A percentile compares a stretch with the other conserved stretches of the same genome.
phyloP scores from a whole-genome alignment of 108 stramenopile genomes.

The Skeletonema costatum region DNA sequence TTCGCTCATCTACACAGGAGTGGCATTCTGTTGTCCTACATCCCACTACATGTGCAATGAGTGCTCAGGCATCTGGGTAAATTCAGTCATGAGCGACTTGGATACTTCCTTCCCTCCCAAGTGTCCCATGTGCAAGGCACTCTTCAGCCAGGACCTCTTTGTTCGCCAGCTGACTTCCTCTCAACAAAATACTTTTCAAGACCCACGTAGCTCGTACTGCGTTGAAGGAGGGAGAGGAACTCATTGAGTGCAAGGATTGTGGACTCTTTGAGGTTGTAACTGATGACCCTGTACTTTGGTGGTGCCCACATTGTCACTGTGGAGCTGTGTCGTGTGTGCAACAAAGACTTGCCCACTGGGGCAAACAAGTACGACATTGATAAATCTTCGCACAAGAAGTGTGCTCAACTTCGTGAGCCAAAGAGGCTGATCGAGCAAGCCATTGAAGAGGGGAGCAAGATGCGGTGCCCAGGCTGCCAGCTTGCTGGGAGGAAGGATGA shows the following conservation, averaged over 20 bases:
- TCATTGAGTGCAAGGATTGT: conserved; percentile 13
- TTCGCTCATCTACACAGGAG: neutral
- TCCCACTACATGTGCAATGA: conserved; percentile 10
- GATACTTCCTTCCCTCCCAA: conserved; percentile 9
- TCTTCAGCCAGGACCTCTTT: conserved; percentile 5
- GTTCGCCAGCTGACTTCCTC: conserved; percentile 3
- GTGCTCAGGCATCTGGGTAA: neutral
- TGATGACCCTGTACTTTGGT: conserved; percentile 5
- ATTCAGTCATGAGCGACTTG: conserved; percentile 1
- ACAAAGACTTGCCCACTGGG: conserved; percentile 6
- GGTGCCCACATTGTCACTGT: conserved; percentile 1
- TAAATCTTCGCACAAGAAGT: neutral
- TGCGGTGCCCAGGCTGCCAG: neutral
- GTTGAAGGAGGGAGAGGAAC: conserved; percentile 1
- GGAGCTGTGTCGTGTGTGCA: conserved; percentile 7
- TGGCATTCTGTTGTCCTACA: conserved; percentile 3
- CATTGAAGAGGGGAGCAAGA: conserved; percentile 11
- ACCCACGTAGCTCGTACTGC: neutral
- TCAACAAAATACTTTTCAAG: neutral
- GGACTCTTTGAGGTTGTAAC: conserved; percentile 3
- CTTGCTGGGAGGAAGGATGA: conserved; percentile 5
- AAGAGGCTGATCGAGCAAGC: conserved; percentile 6
- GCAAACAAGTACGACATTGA: conserved; percentile 1
- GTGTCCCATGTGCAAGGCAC: conserved; percentile 8
- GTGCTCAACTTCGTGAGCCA: conserved; percentile 3